Evolutionary conservation across 164 flowering plant species (phyloP), one percentile per base, ranked within the genome.

Genomic region (Vitis rupestris): DNA sequence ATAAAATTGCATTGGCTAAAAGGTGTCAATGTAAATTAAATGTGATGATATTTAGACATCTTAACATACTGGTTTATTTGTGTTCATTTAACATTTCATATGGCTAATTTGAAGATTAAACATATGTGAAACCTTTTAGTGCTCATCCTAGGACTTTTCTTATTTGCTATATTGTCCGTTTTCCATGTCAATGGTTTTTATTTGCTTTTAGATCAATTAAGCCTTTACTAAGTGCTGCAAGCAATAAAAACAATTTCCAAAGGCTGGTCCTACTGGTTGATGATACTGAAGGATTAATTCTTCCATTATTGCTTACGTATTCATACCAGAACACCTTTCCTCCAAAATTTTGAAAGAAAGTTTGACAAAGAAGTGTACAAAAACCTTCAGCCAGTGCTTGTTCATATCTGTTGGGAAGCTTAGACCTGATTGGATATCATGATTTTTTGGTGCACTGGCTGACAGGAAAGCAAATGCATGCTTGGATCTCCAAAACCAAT

Each of bases 381-480:
- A 51, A 17, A 31, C 8, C 10, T 67, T 17, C 17, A 27, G 19
- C 15, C 1, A 37, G 50, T 59, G 49, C 19, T 52, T 67, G 50
- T 67, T 59, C 64, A 53, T 64, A 71, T 53, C 16, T 54, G 0
- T 56, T 71, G 47, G 71, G 55, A 66, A 31, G 19, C 31, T 14
- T 65, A 66, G 58, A 64, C 73, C 66, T 73, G 50, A 58, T 65
- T 71, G 64, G 68, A 71, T 80, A 51, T 68, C 29, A 49, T 77
- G 50, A 79, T 78, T 69, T 74, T 72, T 68, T 64, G 72, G 69
- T 63, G 47, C 55, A 65, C 69, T 82, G 73, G 71, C 68, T 84
- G 69, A 75, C 91, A 90, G 96, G 96, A 64, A 74, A 79, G 70
- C 69, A 87, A 82, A 83, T 88, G 90, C 80, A 62, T 79, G 59